Conservation (phyloP, 2,329 filamentous ascomycete species). For the Biscogniauxia marginata region DNA sequence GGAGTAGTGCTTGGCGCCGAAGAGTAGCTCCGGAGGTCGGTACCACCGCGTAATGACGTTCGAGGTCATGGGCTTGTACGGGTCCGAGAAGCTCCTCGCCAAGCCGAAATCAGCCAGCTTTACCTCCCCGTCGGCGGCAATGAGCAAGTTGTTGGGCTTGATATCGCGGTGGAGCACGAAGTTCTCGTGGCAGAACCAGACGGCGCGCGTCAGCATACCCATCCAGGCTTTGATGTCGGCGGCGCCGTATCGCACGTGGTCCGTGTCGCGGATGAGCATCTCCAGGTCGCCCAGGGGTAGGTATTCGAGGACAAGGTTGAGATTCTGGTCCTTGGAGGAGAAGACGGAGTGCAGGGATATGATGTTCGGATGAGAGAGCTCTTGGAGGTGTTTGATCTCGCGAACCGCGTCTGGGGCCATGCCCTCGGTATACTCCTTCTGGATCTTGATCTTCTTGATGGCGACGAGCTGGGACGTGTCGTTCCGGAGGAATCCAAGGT, state of each 20-base stretch:
- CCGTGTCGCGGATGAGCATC: constrained; percentile 85
- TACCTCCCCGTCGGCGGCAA: constrained; percentile 87
- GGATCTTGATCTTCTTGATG: constrained; percentile 90
- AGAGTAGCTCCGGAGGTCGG: constrained; percentile 88
- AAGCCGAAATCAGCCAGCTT: constrained; percentile 98
- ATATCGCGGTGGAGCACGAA: constrained; percentile 95
- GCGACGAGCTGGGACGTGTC: constrained; percentile 77
- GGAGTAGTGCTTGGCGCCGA: constrained; percentile 84
- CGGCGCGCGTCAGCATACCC: constrained; percentile 88
- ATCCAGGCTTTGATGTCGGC: constrained; percentile 98
- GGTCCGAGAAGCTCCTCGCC: constrained; percentile 84
- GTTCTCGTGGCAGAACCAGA: constrained; percentile 97
- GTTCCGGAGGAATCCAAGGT: constrained; percentile 74
- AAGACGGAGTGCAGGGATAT: constrained; percentile 91
- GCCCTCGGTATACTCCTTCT: constrained; percentile 83
- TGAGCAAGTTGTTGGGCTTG: constrained; percentile 97
- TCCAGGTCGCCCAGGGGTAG: constrained; percentile 92
- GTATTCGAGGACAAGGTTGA: constrained; percentile 93
- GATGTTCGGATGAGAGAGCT: constrained; percentile 92
- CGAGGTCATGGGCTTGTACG: constrained; percentile 83
- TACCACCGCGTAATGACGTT: constrained; percentile 98
- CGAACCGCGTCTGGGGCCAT: constrained; percentile 93
- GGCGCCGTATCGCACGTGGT: constrained; percentile 74
- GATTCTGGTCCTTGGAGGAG: constrained; percentile 92
- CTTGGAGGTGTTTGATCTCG: constrained; percentile 92